A percentile compares a stretch with the other conserved stretches of the same genome.
Evolutionary conservation across 495 filamentous ascomycete species (phyloP).

Genomic region (Hypoxylon trugodes): DNA sequence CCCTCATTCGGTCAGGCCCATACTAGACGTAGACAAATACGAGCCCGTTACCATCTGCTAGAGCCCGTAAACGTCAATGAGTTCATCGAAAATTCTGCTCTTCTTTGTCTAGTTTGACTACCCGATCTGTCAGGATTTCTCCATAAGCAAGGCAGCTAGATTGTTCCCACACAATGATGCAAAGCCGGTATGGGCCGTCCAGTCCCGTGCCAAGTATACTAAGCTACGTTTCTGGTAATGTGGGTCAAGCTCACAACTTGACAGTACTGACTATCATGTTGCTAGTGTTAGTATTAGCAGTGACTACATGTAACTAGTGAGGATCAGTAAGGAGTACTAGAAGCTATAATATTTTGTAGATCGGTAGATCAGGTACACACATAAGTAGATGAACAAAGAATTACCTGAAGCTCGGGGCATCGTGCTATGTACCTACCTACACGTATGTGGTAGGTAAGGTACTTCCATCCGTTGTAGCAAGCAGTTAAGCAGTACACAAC

Average conservation of each 20-base stretch:
- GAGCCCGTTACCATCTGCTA: not conserved
- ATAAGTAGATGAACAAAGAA: not conserved
- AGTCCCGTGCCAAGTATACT: constrained; percentile 21
- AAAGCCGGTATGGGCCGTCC: constrained; percentile 21
- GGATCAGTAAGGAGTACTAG: constrained; percentile 9
- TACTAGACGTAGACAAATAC: not conserved
- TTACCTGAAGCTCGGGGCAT: too few relatives aligned
- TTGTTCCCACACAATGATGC: constrained; percentile 33
- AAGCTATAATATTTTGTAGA: constrained; percentile 2
- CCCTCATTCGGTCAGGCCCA: constrained; percentile 3
- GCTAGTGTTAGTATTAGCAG: not conserved
- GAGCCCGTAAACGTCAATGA: constrained; percentile 9
- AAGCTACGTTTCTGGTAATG: constrained; percentile 1
- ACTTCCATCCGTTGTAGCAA: too few relatives aligned
- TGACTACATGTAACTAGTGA: not conserved
- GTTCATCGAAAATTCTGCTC: constrained; percentile 4
- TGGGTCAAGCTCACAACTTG: constrained; percentile 5
- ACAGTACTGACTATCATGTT: constrained; percentile 2
- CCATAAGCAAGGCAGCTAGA: constrained; percentile 3
- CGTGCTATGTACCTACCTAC: too few relatives aligned
- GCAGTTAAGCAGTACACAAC: too few relatives aligned
- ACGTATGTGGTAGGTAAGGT: not conserved
- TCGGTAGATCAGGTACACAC: constrained; percentile 7
- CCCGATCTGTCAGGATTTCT: not conserved
- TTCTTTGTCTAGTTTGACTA: constrained; percentile 10